Conservation (phyloP, 805 yeast species). For the Metschnikowia noctiluminum region DNA sequence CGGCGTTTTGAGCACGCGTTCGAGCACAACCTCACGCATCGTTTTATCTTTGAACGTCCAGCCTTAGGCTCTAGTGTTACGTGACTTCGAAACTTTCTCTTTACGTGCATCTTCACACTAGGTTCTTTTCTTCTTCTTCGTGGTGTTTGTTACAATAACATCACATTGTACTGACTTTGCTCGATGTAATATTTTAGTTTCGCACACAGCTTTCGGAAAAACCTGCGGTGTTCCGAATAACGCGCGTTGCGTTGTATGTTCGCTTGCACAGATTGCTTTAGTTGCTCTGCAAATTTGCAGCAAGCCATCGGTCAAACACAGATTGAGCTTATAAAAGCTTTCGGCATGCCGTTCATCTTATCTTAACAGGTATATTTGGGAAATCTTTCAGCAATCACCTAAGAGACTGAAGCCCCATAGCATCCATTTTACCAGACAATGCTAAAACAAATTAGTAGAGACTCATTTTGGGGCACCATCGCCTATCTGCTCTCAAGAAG, state of each 20-base stretch:
- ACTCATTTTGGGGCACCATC: constrained; percentile 28
- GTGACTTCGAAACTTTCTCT: too few relatives aligned
- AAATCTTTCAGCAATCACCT: neutral
- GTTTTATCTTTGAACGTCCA: too few relatives aligned
- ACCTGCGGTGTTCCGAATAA: neutral
- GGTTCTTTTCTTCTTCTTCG: too few relatives aligned
- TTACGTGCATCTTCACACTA: too few relatives aligned
- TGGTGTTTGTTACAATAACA: too few relatives aligned
- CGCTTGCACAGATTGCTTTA: constrained; percentile 4
- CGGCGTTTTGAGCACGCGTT: neutral
- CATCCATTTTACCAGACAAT: neutral
- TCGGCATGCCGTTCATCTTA: too few relatives aligned
- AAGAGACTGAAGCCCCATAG: neutral
- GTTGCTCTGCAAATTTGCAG: neutral
- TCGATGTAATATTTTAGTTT: too few relatives aligned
- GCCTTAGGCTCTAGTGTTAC: too few relatives aligned
- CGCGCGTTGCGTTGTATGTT: constrained; percentile 1
- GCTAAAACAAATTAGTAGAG: constrained; percentile 25
- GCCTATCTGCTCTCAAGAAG: constrained; percentile 25
- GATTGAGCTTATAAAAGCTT: too few relatives aligned
- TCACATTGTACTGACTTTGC: too few relatives aligned
- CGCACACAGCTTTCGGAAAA: neutral
- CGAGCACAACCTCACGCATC: neutral
- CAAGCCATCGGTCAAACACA: neutral
- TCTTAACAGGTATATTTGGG: too few relatives aligned